Evolutionary conservation across 2,329 filamentous ascomycete genomes (phyloP), one percentile per base, ranked within the genome.

Genomic region (Nakataea oryzae): DNA sequence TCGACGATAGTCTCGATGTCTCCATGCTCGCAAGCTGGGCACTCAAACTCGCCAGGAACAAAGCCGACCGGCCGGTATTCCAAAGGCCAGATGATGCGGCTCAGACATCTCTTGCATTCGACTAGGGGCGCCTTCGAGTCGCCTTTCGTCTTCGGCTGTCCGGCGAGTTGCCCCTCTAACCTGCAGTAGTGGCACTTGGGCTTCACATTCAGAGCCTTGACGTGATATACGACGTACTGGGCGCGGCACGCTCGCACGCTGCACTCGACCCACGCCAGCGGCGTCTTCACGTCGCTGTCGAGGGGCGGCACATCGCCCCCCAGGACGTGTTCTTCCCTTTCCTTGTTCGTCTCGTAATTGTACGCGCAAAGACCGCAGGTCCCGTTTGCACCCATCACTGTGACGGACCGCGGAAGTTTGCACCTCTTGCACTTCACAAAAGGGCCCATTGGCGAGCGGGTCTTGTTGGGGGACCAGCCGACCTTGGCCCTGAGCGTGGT

Each of bases 171-270:
- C 41, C n/a, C 41, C 21, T 7, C n/a, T 8, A 50, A 6, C 14
- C 79, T 75, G 65, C 79, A 82, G 68, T 77, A 81, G 67, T 76
- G 71, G 67, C 80, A 82, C 67, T 82, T 82, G 32, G 79, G 66
- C 1, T 74, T 75, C 1, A 79, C 75, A 0, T 70, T 73, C n/a
- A 81, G 71, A 1, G 66, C 65, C 3, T 73, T 68, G 2, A 72
- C 66, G 55, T 77, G 73, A 66, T 82, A 82, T 5, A 81, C 76
- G 30, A 81, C 74, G 65, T 82, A 83, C 67, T 81, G 79, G 1
- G 74, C 77, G 13, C 78, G 74, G 67, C 80, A 82, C 11, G 68
- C 67, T 1, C 58, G 62, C n/a, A 73, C 69, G 50, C 64, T 69
- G 65, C 80, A 83, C 67, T 82, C 79, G 0, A 80, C 77, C 80